A percentile compares a stretch with the other conserved stretches of the same genome.
Conservation (phyloP, 2,329 filamentous ascomycete genomes). For the Pseudofabraea citricarpa region DNA sequence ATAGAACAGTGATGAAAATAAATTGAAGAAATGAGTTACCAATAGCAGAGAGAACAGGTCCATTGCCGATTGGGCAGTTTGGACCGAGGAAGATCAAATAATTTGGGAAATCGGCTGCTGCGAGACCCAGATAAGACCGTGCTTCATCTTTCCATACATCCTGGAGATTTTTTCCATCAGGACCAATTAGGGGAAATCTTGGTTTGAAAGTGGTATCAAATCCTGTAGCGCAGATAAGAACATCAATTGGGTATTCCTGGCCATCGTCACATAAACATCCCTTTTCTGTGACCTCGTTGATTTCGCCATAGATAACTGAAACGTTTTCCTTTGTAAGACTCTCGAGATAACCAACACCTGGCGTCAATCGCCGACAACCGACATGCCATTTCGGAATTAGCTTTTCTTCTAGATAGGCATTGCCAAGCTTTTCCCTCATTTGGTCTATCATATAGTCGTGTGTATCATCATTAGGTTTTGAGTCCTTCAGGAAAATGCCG, state of each 20-base stretch:
- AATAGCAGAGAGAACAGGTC: slow-evolving; percentile 36
- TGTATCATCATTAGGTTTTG: slow-evolving; percentile 34
- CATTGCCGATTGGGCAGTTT: slow-evolving; percentile 36
- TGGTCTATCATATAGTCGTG: slow-evolving; percentile 35
- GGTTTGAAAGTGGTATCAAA: slow-evolving; percentile 23
- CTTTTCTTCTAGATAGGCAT: slow-evolving; percentile 15
- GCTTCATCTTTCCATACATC: slow-evolving; percentile 16
- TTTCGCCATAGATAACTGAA: slow-evolving; percentile 21
- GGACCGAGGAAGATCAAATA: slow-evolving; percentile 32
- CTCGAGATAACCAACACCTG: slow-evolving; percentile 10
- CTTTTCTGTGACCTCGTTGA: slow-evolving; percentile 22
- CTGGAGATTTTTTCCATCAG: slow-evolving; percentile 10
- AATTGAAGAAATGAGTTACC: no score
- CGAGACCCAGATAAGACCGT: slow-evolving; percentile 16
- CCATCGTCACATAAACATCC: slow-evolving; percentile 26
- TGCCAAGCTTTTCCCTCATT: slow-evolving; percentile 33
- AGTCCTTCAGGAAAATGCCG: slow-evolving; percentile 39
- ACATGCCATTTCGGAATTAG: slow-evolving; percentile 33
- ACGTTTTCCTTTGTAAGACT: slow-evolving; percentile 29
- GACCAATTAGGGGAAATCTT: slow-evolving; percentile 19
- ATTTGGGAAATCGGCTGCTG: slow-evolving; percentile 13
- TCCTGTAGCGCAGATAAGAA: slow-evolving; percentile 26
- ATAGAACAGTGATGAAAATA: neutral
- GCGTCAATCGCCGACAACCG: slow-evolving; percentile 20
- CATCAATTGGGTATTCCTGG: slow-evolving; percentile 20